Evolutionary conservation across 495 filamentous ascomycete species (phyloP).

Genomic region (Lasiosphaeria hispida): DNA sequence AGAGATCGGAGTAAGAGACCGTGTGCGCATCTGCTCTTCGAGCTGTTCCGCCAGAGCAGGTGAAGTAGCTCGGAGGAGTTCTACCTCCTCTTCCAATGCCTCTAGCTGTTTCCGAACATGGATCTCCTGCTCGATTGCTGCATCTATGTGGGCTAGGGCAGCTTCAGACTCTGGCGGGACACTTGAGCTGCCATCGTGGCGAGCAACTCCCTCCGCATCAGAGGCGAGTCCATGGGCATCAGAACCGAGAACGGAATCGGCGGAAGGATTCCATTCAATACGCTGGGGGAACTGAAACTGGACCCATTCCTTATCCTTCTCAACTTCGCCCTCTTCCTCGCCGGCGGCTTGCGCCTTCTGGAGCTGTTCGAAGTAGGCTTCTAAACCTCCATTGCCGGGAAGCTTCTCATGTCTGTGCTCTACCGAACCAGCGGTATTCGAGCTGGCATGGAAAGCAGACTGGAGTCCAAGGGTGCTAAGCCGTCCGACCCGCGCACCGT

Average conservation of each 20-base stretch:
- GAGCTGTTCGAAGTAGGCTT: conserved; percentile 86
- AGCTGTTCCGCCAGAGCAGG: conserved; percentile 37
- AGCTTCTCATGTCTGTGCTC: conserved; percentile 46
- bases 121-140: conserved; percentile 48
- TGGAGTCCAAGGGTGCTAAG: conserved; percentile 63
- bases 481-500: conserved; percentile 54
- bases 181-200: conserved; percentile 13
- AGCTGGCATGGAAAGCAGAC: conserved; percentile 66
- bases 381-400: conserved; percentile 55
- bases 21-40: conserved; percentile 39
- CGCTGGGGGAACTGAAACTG: conserved; percentile 83
- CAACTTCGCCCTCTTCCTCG: conserved; percentile 49
- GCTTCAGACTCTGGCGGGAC: conserved; percentile 38
- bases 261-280: conserved; percentile 78
- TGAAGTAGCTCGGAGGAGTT: conserved; percentile 35
- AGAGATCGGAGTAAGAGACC: conserved; percentile 38
- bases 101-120: conserved; percentile 45
- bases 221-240: conserved; percentile 46
- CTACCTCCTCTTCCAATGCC: conserved; percentile 43
- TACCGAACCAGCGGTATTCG: conserved; percentile 26
- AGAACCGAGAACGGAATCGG: conserved; percentile 46
- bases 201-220: conserved; percentile 27
- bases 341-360: conserved; percentile 70
- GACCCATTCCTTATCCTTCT: conserved; percentile 72
- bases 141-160: conserved; percentile 49